phyloP scores from a whole-genome alignment of 176 grass and related monocot species.

The Phyllostachys edulis region DNA sequence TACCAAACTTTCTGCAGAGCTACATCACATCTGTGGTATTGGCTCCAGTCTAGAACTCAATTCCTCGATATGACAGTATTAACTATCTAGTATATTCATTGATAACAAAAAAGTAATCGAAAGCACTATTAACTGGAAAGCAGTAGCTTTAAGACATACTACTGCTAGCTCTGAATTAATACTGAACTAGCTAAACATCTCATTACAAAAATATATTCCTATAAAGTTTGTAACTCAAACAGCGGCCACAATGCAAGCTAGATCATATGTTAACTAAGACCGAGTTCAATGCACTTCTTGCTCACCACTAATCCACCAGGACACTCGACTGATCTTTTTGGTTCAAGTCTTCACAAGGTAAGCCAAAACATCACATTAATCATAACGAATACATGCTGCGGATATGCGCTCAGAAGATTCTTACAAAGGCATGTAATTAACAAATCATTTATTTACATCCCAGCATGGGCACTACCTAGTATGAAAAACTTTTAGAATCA shows the following conservation, averaged over 20 bases:
- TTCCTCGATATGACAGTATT: not conserved
- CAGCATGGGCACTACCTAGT: not conserved
- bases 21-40: not conserved
- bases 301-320: not conserved
- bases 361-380: not conserved
- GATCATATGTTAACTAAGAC: not conserved
- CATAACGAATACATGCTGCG: not conserved
- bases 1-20: not conserved
- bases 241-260: not conserved
- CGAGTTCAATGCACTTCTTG: not conserved
- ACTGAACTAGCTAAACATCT: not conserved
- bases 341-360: not conserved
- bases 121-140: not conserved
- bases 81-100: not conserved
- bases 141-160: not conserved
- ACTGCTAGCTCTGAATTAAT: not conserved
- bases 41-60: not conserved
- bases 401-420: not conserved
- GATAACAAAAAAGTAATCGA: not conserved
- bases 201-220: not conserved
- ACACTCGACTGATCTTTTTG: slow-evolving; percentile 5
- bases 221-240: not conserved
- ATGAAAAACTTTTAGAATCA: not conserved
- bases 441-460: not conserved
- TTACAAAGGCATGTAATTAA: not conserved